Conservation (phyloP, 2,329 filamentous ascomycete species). For the Pseudocercospora crystallina region DNA sequence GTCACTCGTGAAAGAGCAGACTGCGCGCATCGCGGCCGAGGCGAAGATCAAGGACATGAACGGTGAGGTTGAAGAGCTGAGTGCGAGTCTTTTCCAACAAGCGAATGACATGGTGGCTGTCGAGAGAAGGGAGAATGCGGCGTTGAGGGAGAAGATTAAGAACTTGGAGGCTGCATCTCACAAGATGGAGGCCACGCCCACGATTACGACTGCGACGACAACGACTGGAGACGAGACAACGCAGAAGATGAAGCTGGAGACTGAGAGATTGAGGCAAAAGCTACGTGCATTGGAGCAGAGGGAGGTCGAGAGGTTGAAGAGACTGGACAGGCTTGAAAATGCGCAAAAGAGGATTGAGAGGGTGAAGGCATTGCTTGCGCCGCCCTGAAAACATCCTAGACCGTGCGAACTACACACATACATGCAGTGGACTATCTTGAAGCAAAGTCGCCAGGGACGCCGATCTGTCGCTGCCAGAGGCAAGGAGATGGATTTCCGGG, state of each 20-base stretch:
- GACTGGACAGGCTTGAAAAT: slow-evolving; percentile 69
- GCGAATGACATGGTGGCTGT: slow-evolving; percentile 85
- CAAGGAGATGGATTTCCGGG: no score
- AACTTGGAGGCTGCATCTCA: slow-evolving; percentile 57
- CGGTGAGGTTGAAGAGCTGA: slow-evolving; percentile 76
- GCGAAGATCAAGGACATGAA: slow-evolving; percentile 64
- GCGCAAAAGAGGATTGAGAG: slow-evolving; percentile 71
- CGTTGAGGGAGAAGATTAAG: slow-evolving; percentile 68
- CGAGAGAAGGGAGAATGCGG: slow-evolving; percentile 69
- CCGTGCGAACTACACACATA: no score
- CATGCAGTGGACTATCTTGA: no score
- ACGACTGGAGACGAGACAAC: slow-evolving; percentile 62
- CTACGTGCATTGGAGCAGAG: slow-evolving; percentile 67
- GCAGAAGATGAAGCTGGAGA: slow-evolving; percentile 62
- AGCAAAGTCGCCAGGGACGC: no score
- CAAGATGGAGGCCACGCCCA: no score
- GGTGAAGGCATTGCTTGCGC: slow-evolving; percentile 61
- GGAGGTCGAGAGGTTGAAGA: slow-evolving; percentile 66
- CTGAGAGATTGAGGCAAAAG: slow-evolving; percentile 69
- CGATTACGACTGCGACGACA: not conserved
- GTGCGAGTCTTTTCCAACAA: slow-evolving; percentile 72
- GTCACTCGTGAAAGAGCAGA: slow-evolving; percentile 66
- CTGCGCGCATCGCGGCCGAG: slow-evolving; percentile 67
- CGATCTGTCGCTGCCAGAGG: no score
- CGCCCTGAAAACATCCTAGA: slow-evolving; percentile 28